These are phyloP conservation scores for Smittium culicis DNA, from an alignment of 371 early-diverging fungal genomes.

Conservation along the genomic window DNA sequence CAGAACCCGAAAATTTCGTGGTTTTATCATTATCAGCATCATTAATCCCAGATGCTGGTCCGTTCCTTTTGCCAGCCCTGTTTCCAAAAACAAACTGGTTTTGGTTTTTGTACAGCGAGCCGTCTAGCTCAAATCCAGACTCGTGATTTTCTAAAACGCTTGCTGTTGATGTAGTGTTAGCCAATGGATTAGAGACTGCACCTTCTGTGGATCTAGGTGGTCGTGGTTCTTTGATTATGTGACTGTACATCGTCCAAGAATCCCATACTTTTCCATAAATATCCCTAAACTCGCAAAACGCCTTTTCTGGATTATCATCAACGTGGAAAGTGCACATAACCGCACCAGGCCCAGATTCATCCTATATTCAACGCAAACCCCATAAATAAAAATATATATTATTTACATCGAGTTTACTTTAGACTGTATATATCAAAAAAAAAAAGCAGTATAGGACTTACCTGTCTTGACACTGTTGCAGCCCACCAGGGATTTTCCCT, in stretches of 20 bases:
- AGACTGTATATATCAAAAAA: too few species aligned
- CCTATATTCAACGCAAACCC: not conserved
- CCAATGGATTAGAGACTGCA: too few species aligned
- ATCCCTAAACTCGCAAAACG: slow-evolving; percentile 1
- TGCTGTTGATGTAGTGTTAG: too few species aligned
- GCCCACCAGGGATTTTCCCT: slow-evolving; percentile 5
- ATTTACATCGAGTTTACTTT: too few species aligned
- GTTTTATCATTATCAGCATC: not conserved
- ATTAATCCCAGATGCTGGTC: not conserved
- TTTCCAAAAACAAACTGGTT: slow-evolving; percentile 2
- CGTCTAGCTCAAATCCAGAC: not conserved
- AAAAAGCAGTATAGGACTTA: not conserved
- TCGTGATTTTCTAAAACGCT: too few species aligned
- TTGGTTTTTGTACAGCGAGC: not conserved
- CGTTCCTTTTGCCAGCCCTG: too few species aligned
- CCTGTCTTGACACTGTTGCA: not conserved
- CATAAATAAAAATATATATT: too few species aligned
- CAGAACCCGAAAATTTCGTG: too few species aligned
- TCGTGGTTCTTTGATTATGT: not conserved
- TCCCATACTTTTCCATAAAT: slow-evolving; percentile 6
- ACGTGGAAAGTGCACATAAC: not conserved
- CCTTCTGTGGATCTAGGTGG: not conserved
- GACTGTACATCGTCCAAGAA: not conserved
- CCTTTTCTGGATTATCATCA: slow-evolving; percentile 7
- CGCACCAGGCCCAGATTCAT: not conserved